Percentiles rank a stretch among this genome's conserved stretches.
Conservation (phyloP, 2,329 filamentous ascomycete genomes). For the Xylariaceae sp. region DNA sequence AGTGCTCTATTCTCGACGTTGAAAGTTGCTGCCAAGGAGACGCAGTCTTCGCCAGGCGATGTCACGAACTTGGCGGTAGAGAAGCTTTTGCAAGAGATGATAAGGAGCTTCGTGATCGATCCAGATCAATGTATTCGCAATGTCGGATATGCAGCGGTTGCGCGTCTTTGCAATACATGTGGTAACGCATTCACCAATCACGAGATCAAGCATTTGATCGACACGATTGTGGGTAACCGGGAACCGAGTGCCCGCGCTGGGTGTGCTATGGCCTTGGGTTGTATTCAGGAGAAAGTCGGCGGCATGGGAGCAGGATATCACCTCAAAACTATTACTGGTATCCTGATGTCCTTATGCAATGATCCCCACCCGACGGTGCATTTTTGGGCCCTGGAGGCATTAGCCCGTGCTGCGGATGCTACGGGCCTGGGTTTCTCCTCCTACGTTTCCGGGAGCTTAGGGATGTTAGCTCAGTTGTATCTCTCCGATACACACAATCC, state of each 20-base stretch:
- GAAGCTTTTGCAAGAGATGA: slow-evolving; percentile 78
- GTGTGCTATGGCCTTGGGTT: slow-evolving; percentile 89
- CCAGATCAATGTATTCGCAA: slow-evolving; percentile 84
- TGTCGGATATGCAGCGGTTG: slow-evolving; percentile 82
- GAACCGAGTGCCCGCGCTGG: slow-evolving; percentile 93
- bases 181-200: slow-evolving; percentile 87
- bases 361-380: slow-evolving; percentile 95
- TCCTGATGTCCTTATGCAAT: slow-evolving; percentile 95
- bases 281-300: slow-evolving; percentile 92
- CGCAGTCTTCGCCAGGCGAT: slow-evolving; percentile 70
- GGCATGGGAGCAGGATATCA: slow-evolving; percentile 98
- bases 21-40: slow-evolving; percentile 83
- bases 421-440: slow-evolving; percentile 89
- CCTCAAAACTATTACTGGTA: slow-evolving; percentile 94
- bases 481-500: slow-evolving; percentile 88
- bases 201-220: slow-evolving; percentile 89
- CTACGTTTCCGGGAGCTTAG: slow-evolving; percentile 87
- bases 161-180: slow-evolving; percentile 79
- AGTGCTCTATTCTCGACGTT: slow-evolving; percentile 78
- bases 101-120: slow-evolving; percentile 74
- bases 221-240: slow-evolving; percentile 90
- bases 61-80: slow-evolving; percentile 76
- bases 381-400: slow-evolving; percentile 91
- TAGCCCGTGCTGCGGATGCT: slow-evolving; percentile 85
- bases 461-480: slow-evolving; percentile 93